phyloP scores from a whole-genome alignment of 2,329 filamentous ascomycete species.

The Aspergillus latus region DNA sequence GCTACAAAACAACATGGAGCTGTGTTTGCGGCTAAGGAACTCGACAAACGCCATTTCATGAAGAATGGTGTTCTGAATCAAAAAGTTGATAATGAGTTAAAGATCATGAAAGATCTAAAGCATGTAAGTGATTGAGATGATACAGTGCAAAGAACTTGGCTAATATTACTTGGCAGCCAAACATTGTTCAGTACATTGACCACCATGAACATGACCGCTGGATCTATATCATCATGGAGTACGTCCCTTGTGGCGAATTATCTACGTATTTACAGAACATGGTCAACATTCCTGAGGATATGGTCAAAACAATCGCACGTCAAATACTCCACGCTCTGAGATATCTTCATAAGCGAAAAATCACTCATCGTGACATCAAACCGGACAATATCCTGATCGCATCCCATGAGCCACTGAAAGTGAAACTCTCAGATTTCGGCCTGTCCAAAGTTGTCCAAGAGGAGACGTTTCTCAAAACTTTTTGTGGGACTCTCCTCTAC shows the following conservation, averaged over 20 bases:
- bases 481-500: conserved; percentile 93
- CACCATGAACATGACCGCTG: conserved; percentile 78
- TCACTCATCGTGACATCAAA: conserved; percentile 98
- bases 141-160: conserved; percentile 12
- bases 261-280: conserved; percentile 67
- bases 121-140: conserved; percentile 61
- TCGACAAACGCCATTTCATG: conserved; percentile 90
- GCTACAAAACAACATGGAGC: conserved; percentile 80
- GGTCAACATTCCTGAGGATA: conserved; percentile 64
- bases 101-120: conserved; percentile 81
- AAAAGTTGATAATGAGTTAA: conserved; percentile 95
- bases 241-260: conserved; percentile 76
- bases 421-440: conserved; percentile 96
- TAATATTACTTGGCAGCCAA: conserved; percentile 54
- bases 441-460: conserved; percentile 91
- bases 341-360: conserved; percentile 83
- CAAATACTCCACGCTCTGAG: conserved; percentile 74
- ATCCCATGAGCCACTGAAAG: conserved; percentile 67
- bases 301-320: conserved; percentile 68
- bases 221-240: conserved; percentile 98
- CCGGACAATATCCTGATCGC: conserved; percentile 94
- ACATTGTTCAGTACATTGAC: conserved; percentile 90
- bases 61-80: conserved; percentile 87
- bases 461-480: conserved; percentile 91
- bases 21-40: conserved; percentile 87